Evolutionary conservation across 2,329 filamentous ascomycete genomes (phyloP).

Genomic region (Stenocarpella maydis): DNA sequence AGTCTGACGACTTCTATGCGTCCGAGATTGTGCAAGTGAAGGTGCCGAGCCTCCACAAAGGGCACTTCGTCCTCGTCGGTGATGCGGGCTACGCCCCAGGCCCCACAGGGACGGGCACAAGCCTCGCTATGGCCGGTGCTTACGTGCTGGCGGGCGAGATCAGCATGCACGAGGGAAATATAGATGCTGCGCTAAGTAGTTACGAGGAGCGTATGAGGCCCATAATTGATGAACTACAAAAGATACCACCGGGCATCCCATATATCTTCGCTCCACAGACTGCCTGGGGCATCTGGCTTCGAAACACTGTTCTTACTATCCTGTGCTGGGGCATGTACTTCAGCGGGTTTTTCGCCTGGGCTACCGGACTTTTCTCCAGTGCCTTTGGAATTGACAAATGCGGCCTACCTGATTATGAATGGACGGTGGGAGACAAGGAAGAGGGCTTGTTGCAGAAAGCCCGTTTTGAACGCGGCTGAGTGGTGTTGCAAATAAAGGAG

Average conservation of each 20-base stretch:
- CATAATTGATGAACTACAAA: constrained; percentile 45
- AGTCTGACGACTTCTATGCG: constrained; percentile 50
- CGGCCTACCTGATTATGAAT: constrained; percentile 49
- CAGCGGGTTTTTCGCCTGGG: constrained; percentile 41
- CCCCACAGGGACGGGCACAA: constrained; percentile 52
- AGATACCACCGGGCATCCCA: constrained; percentile 45
- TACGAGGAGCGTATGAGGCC: constrained; percentile 50
- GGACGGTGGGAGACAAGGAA: not conserved
- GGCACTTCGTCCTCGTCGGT: constrained; percentile 50
- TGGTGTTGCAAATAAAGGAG: too few relatives aligned
- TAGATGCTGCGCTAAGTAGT: constrained; percentile 44
- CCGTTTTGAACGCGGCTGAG: not conserved
- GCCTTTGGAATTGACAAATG: constrained; percentile 46
- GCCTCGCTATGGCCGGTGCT: constrained; percentile 49
- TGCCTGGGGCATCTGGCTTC: constrained; percentile 53
- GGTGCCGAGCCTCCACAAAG: constrained; percentile 46
- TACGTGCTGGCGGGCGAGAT: constrained; percentile 58
- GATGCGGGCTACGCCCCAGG: constrained; percentile 54
- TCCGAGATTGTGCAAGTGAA: constrained; percentile 50
- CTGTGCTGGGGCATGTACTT: constrained; percentile 46
- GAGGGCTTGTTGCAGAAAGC: not conserved
- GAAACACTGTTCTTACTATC: constrained; percentile 52
- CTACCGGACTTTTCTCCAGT: constrained; percentile 43
- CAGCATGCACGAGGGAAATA: constrained; percentile 40
- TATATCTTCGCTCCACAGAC: constrained; percentile 54